Conservation (phyloP, 2,329 filamentous ascomycete genomes). For the Colletotrichum euphorbiae region DNA sequence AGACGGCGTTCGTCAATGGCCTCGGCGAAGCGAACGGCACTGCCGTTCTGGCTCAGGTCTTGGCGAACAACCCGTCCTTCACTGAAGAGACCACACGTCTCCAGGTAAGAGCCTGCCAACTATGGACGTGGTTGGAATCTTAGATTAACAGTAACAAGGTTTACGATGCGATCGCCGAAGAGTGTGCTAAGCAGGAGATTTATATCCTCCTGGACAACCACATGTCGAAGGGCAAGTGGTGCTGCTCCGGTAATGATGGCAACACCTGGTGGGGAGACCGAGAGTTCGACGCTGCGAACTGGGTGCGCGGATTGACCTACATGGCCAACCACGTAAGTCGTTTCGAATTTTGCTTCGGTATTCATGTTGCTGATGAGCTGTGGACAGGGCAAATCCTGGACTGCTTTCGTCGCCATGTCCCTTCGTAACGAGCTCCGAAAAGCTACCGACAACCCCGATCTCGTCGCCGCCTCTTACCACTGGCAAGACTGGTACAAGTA, state of each 20-base stretch:
- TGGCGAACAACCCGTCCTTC: slow-evolving; percentile 69
- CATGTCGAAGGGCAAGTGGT: slow-evolving; percentile 69
- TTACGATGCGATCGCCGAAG: slow-evolving; percentile 70
- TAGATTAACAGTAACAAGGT: slow-evolving; percentile 45
- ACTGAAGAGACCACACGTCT: slow-evolving; percentile 65
- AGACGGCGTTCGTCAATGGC: slow-evolving; percentile 57
- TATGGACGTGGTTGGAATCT: neutral
- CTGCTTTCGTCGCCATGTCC: slow-evolving; percentile 60
- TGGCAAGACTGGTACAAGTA: slow-evolving; percentile 68
- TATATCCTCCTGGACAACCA: slow-evolving; percentile 73
- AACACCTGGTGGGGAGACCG: slow-evolving; percentile 73
- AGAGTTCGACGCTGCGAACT: slow-evolving; percentile 68
- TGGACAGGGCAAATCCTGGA: slow-evolving; percentile 59
- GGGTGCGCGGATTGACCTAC: slow-evolving; percentile 69
- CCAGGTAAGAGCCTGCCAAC: slow-evolving; percentile 50
- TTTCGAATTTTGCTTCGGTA: too few species aligned
- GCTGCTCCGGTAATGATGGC: slow-evolving; percentile 64
- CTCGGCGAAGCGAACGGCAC: slow-evolving; percentile 66
- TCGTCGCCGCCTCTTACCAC: slow-evolving; percentile 58
- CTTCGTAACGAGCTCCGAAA: slow-evolving; percentile 66
- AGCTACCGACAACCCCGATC: slow-evolving; percentile 51
- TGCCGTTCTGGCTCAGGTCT: slow-evolving; percentile 61
- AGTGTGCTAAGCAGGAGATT: slow-evolving; percentile 65
- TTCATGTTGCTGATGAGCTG: neutral
- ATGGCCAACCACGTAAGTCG: slow-evolving; percentile 68